Conservation (phyloP, 176 grass and related monocot genomes). For the Cenchrus purpureus region DNA sequence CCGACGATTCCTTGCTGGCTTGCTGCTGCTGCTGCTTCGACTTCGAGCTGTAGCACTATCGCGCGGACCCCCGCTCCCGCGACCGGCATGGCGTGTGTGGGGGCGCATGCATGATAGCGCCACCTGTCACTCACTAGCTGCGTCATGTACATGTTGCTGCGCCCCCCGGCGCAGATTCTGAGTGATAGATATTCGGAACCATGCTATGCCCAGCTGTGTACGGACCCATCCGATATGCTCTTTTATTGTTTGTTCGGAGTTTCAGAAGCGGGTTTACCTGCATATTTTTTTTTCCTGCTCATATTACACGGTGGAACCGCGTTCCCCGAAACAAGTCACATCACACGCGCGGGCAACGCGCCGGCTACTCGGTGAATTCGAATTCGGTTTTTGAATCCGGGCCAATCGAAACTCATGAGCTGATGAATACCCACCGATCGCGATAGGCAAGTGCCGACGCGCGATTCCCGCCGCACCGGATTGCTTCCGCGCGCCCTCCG, state of each 20-base stretch:
- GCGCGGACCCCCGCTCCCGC: not conserved
- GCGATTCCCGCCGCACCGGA: not conserved
- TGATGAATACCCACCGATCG: not conserved
- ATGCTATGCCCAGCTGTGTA: not conserved
- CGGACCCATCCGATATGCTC: not conserved
- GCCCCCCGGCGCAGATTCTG: no score
- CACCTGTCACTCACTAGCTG: conserved; percentile 13
- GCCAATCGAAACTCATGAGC: no score
- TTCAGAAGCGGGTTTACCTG: no score
- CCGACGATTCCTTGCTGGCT: conserved; percentile 17
- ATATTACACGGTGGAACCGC: no score
- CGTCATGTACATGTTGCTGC: not conserved
- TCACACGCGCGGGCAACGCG: not conserved
- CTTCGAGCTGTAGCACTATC: not conserved
- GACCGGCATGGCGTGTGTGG: not conserved
- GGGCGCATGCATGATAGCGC: not conserved
- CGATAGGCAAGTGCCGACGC: conserved; percentile 24
- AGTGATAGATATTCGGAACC: no score
- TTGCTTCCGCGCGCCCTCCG: not conserved
- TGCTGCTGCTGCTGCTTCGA: not conserved
- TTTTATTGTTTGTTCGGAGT: not conserved
- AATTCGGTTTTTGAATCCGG: not conserved
- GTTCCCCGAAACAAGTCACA: not conserved
- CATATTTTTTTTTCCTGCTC: no score
- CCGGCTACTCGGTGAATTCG: not conserved